These are phyloP conservation scores for Endocladia muricata DNA, from an alignment of 31 red algal species.

Conservation along the genomic window DNA sequence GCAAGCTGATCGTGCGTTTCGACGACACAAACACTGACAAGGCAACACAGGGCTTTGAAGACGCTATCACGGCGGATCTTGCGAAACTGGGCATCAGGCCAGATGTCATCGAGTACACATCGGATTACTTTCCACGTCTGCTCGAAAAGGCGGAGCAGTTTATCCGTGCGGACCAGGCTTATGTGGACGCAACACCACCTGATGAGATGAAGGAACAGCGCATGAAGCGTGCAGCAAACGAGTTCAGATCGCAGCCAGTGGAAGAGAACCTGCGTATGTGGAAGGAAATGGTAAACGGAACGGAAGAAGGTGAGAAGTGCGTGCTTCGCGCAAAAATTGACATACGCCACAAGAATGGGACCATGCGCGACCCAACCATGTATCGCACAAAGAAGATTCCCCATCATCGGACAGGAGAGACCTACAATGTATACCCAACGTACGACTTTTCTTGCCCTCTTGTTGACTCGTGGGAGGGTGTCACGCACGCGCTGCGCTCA, in stretches of 20 bases:
- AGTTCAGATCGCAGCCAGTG: conserved; percentile 71
- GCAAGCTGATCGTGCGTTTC: conserved; percentile 90
- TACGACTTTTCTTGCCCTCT: conserved; percentile 99
- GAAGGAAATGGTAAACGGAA: conserved; percentile 90
- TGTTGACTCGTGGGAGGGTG: conserved; percentile 93
- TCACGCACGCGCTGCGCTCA: conserved; percentile 95
- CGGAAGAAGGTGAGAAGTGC: conserved; percentile 63
- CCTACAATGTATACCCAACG: conserved; percentile 96
- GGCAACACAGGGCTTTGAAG: conserved; percentile 90
- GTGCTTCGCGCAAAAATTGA: conserved; percentile 97
- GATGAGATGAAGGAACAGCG: conserved; percentile 92
- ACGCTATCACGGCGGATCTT: conserved; percentile 84
- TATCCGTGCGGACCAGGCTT: conserved; percentile 89
- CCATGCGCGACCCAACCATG: conserved; percentile 95
- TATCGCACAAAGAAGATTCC: conserved; percentile 75
- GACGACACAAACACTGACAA: conserved; percentile 99
- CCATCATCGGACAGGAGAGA: conserved; percentile 78
- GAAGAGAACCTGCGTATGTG: conserved; percentile 88
- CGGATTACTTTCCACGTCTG: conserved; percentile 90
- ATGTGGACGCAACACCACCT: conserved; percentile 86
- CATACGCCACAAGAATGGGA: conserved; percentile 90
- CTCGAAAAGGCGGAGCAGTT: conserved; percentile 72
- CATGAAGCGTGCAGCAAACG: conserved; percentile 71
- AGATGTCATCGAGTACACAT: conserved; percentile 84
- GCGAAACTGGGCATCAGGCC: conserved; percentile 78